These are phyloP conservation scores for Sporisorium exsertum DNA, from an alignment of 1,284 basidiomycete genomes.

Conservation along the genomic window DNA sequence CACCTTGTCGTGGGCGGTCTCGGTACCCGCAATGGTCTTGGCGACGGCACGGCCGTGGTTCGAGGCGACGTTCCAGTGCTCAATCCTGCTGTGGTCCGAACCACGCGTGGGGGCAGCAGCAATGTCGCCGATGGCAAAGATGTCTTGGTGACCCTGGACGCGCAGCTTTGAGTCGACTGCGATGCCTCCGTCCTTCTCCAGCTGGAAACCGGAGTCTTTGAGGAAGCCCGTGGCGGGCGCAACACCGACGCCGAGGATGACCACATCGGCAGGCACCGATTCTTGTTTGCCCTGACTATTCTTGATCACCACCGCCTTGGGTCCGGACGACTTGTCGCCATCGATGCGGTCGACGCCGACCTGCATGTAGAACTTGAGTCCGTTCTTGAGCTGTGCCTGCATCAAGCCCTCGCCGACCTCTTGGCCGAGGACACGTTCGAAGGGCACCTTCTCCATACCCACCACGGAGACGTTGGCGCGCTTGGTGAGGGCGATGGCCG, in stretches of 20 bases:
- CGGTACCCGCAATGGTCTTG: slow-evolving; percentile 70
- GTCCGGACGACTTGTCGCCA: slow-evolving; percentile 60
- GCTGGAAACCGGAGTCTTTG: slow-evolving; percentile 73
- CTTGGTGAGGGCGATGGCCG: slow-evolving; percentile 81
- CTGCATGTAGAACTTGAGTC: slow-evolving; percentile 83
- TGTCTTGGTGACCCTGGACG: slow-evolving; percentile 75
- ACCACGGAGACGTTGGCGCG: slow-evolving; percentile 79
- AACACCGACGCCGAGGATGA: slow-evolving; percentile 91
- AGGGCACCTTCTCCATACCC: slow-evolving; percentile 86
- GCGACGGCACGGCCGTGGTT: slow-evolving; percentile 88
- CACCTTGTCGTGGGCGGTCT: slow-evolving; percentile 76
- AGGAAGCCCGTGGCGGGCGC: slow-evolving; percentile 85
- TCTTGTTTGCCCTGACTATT: slow-evolving; percentile 72
- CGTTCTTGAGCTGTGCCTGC: slow-evolving; percentile 76
- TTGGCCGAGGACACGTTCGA: slow-evolving; percentile 83
- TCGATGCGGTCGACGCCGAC: slow-evolving; percentile 81
- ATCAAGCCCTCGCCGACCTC: slow-evolving; percentile 83
- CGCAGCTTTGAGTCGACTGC: slow-evolving; percentile 83
- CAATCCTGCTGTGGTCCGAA: slow-evolving; percentile 77
- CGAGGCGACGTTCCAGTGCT: slow-evolving; percentile 91
- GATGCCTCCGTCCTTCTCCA: slow-evolving; percentile 77
- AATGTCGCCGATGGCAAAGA: slow-evolving; percentile 92
- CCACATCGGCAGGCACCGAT: slow-evolving; percentile 80
- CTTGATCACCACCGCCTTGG: slow-evolving; percentile 76
- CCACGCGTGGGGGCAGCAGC: slow-evolving; percentile 79